Evolutionary conservation across 2,329 filamentous ascomycete species (phyloP).

Genomic region (Alternaria longipes): DNA sequence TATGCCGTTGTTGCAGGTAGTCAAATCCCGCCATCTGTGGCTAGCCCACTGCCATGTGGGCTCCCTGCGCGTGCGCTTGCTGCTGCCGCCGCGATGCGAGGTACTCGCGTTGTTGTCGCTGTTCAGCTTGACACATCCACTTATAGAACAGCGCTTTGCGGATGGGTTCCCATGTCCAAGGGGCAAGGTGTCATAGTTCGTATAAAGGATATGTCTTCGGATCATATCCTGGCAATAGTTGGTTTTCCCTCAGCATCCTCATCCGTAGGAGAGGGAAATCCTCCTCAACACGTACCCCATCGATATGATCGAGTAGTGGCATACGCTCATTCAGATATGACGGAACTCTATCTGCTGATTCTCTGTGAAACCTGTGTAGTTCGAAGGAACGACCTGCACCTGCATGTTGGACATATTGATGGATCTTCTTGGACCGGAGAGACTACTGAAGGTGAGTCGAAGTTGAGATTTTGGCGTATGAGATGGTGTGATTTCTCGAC

Average conservation of each 20-base stretch:
- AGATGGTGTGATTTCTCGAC: too few species aligned
- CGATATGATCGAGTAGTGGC: not conserved
- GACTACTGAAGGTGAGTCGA: too few species aligned
- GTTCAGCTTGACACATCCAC: not conserved
- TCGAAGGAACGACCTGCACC: not conserved
- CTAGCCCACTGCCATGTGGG: not conserved
- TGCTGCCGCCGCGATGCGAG: not conserved
- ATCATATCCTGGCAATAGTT: not conserved
- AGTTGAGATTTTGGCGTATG: too few species aligned
- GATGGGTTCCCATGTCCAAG: not conserved
- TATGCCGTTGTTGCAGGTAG: not conserved
- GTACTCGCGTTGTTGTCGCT: not conserved
- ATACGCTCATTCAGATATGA: not conserved
- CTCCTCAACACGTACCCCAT: not conserved
- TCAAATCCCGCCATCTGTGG: not conserved
- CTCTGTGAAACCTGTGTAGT: not conserved
- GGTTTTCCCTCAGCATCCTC: not conserved
- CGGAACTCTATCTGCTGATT: not conserved
- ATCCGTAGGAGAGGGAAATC: not conserved
- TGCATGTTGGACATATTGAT: not conserved
- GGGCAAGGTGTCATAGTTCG: not conserved
- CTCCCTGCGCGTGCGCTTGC: not conserved
- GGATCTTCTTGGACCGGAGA: too few species aligned
- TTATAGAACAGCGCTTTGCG: too few species aligned
- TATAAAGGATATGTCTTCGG: not conserved